Evolutionary conservation across 768 basidiomycete genomes (phyloP).

Genomic region (Russula sp.): DNA sequence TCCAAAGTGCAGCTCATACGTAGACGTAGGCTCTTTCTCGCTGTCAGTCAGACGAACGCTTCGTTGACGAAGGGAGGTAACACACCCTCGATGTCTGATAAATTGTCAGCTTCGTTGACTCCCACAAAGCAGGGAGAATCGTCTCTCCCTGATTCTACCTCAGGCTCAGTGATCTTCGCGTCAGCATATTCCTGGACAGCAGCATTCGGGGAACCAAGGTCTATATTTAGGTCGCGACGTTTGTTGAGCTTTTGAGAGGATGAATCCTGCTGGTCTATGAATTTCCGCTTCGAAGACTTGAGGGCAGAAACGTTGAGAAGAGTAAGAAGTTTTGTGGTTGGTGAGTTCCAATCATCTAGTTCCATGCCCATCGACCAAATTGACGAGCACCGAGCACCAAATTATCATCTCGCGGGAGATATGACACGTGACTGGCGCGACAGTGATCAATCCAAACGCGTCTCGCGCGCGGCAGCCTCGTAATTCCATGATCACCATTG

Average conservation of each 20-base stretch:
- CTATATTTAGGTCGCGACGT: conserved; percentile 35
- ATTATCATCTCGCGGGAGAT: neutral
- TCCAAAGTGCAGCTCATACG: conserved; percentile 75
- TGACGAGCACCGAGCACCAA: neutral
- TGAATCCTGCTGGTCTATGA: conserved; percentile 32
- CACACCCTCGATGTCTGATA: conserved; percentile 21
- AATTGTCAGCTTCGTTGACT: neutral
- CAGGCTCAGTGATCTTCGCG: neutral
- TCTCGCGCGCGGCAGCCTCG: neutral
- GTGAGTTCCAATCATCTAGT: conserved; percentile 37
- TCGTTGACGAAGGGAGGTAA: neutral
- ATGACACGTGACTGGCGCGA: conserved; percentile 14
- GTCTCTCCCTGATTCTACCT: conserved; percentile 19
- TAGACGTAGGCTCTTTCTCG: conserved; percentile 36
- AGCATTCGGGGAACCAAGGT: conserved; percentile 23
- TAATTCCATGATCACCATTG: conserved; percentile 6
- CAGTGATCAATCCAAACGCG: neutral
- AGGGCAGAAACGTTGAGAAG: conserved; percentile 85
- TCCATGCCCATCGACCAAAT: neutral
- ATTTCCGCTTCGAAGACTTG: conserved; percentile 54
- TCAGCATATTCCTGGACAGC: conserved; percentile 1
- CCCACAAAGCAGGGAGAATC: conserved; percentile 11
- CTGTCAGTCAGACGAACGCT: neutral
- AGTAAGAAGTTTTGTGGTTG: conserved; percentile 76
- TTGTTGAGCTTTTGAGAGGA: conserved; percentile 63